phyloP scores from a whole-genome alignment of 2,329 filamentous ascomycete species.

The Colletotrichum lindemuthianum region DNA sequence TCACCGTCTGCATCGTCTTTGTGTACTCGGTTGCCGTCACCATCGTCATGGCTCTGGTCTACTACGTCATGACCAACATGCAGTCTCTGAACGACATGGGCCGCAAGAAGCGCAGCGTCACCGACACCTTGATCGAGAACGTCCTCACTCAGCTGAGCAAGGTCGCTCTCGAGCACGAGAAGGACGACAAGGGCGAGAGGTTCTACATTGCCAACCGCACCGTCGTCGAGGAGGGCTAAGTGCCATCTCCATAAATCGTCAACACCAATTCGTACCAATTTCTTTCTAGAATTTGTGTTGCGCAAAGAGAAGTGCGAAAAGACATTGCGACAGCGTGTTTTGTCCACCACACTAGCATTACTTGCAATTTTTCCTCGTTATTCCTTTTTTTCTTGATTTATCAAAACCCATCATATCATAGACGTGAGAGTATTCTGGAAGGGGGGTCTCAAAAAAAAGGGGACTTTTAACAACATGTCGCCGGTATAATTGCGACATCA shows the following conservation, averaged over 20 bases:
- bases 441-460: slow-evolving; percentile 3
- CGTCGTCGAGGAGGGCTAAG: slow-evolving; percentile 37
- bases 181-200: slow-evolving; percentile 51
- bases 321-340: slow-evolving; percentile 9
- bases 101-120: slow-evolving; percentile 64
- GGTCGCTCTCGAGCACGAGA: slow-evolving; percentile 69
- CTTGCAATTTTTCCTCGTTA: not conserved
- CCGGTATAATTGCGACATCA: not conserved
- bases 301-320: not conserved
- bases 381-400: not conserved
- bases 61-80: slow-evolving; percentile 70
- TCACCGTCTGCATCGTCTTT: slow-evolving; percentile 74
- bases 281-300: too few species aligned
- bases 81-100: slow-evolving; percentile 69
- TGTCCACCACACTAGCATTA: slow-evolving; percentile 1
- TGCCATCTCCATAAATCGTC: not conserved
- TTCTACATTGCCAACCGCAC: slow-evolving; percentile 36
- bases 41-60: slow-evolving; percentile 73
- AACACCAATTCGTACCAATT: too few species aligned
- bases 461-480: slow-evolving; percentile 7
- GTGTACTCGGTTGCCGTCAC: slow-evolving; percentile 73
- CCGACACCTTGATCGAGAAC: slow-evolving; percentile 38
- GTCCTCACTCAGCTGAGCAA: slow-evolving; percentile 70
- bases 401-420: slow-evolving; percentile 14
- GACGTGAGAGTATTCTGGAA: slow-evolving; percentile 9